Evolutionary conservation across 306 rosid genomes (phyloP).

Genomic region (Castanea crenata): DNA sequence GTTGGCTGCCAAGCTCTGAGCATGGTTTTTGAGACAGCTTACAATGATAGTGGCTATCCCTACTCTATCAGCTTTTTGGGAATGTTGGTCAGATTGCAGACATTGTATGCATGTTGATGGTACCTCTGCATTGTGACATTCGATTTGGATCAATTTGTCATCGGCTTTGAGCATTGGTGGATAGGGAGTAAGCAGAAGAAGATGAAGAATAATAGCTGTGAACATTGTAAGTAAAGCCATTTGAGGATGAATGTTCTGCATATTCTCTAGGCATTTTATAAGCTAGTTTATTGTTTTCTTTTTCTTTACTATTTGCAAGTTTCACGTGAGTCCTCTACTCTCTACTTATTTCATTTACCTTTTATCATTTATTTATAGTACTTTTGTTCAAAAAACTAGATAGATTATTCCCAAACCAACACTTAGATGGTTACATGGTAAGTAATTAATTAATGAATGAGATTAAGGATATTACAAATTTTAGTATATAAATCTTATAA

Average conservation of each 20-base stretch:
- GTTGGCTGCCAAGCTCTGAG: constrained; percentile 2
- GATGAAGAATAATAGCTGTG: background rate
- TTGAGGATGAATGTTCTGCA: background rate
- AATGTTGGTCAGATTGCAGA: background rate
- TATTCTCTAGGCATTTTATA: background rate
- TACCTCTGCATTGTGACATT: constrained; percentile 14
- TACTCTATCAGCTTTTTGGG: background rate
- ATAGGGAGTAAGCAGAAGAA: constrained; percentile 15
- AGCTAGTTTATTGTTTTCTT: too few species aligned
- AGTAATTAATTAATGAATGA: too few species aligned
- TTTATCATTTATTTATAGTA: too few species aligned
- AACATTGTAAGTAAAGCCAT: constrained; percentile 1
- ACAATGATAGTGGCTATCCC: constrained; percentile 9
- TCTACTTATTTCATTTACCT: too few species aligned
- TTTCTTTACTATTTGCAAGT: too few species aligned
- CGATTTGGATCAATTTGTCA: background rate
- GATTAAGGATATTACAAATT: too few species aligned
- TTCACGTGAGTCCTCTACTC: too few species aligned
- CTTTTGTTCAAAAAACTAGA: too few species aligned
- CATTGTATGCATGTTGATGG: constrained; percentile 21
- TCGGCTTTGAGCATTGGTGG: background rate
- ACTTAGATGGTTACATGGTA: background rate
- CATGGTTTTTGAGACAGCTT: constrained; percentile 11
- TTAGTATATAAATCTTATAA: too few species aligned
- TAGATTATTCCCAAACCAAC: too few species aligned